These are phyloP conservation scores for Solanum piurae DNA, from an alignment of 257 asterid species.

Conservation along the genomic window DNA sequence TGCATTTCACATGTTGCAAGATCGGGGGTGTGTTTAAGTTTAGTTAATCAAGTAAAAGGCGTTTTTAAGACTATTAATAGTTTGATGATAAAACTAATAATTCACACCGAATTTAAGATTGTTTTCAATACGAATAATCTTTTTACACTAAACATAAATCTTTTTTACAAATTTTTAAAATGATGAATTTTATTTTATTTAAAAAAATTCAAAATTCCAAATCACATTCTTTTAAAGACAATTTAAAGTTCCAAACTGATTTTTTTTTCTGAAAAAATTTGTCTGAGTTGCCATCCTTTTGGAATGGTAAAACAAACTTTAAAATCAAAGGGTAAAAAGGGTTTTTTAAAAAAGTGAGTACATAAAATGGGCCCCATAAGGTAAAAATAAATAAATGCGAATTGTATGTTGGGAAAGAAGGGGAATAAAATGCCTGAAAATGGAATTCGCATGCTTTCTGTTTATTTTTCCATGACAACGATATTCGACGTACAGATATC, in stretches of 20 bases:
- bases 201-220: too few relatives aligned
- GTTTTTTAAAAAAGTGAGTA: too few relatives aligned
- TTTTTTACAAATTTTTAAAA: too few relatives aligned
- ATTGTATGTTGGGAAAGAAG: background rate
- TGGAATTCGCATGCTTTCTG: constrained; percentile 48
- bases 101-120: background rate
- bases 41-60: background rate
- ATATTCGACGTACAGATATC: constrained; percentile 4
- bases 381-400: background rate
- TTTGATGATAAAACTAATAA: background rate
- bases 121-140: background rate
- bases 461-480: constrained; percentile 1
- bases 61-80: background rate
- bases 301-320: background rate
- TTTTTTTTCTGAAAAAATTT: too few relatives aligned
- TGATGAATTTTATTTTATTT: too few relatives aligned
- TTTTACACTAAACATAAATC: too few relatives aligned
- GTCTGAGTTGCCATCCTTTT: background rate
- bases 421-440: constrained; percentile 24
- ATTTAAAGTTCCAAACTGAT: background rate
- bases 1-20: background rate
- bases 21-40: background rate
- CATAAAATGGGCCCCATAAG: background rate
- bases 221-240: background rate
- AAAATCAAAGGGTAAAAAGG: background rate